phyloP scores from a whole-genome alignment of 768 basidiomycete species.

The Lactarius vividus region DNA sequence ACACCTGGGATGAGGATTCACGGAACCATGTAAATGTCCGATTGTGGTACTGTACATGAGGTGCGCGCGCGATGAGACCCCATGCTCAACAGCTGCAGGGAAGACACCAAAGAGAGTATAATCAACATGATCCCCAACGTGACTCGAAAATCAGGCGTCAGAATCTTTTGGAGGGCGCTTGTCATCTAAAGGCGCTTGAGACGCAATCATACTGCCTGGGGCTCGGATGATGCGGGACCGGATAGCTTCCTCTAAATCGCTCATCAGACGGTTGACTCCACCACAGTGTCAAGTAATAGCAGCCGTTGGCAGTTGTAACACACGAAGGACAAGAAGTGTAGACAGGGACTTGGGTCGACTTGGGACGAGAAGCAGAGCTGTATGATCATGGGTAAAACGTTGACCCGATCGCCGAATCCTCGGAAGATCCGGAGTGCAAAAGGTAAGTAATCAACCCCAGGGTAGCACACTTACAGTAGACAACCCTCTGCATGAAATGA shows the following conservation, averaged over 20 bases:
- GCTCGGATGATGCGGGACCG: constrained; percentile 61
- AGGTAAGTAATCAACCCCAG: too few relatives aligned
- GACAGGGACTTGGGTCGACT: constrained; percentile 43
- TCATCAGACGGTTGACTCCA: constrained; percentile 59
- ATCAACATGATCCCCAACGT: constrained; percentile 78
- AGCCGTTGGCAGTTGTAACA: constrained; percentile 3
- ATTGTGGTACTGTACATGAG: constrained; percentile 34
- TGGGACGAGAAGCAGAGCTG: constrained; percentile 52
- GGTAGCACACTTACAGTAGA: neutral
- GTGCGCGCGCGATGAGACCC: constrained; percentile 78
- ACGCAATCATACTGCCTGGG: constrained; percentile 64
- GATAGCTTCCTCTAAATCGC: constrained; percentile 66
- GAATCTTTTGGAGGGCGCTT: neutral
- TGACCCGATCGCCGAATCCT: neutral
- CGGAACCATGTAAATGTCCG: constrained; percentile 47
- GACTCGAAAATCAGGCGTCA: constrained; percentile 18
- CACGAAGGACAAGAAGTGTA: constrained; percentile 45
- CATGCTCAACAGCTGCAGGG: constrained; percentile 81
- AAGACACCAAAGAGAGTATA: constrained; percentile 82
- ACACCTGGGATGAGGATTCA: constrained; percentile 58
- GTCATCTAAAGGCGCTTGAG: constrained; percentile 33
- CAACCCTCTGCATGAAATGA: too few relatives aligned
- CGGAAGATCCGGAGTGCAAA: too few relatives aligned
- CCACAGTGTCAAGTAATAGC: constrained; percentile 36
- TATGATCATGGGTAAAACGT: constrained; percentile 44